These are phyloP conservation scores for Ophiostoma perfectum DNA, from an alignment of 2,329 filamentous ascomycete species.

Conservation along the genomic window DNA sequence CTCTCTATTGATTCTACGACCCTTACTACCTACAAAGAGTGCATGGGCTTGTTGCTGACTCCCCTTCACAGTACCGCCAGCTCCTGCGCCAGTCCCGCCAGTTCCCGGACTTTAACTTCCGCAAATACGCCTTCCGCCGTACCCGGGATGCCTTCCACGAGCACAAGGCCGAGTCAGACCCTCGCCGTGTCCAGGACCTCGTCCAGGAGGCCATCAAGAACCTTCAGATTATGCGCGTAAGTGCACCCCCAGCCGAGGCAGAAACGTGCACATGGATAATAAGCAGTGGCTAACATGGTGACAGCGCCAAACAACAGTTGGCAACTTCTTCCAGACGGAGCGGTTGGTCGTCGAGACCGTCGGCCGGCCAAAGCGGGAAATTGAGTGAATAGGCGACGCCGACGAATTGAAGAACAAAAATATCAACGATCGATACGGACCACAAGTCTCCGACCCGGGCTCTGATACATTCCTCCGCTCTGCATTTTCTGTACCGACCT, in stretches of 20 bases:
- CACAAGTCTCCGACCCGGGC: too few relatives aligned
- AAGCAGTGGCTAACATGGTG: slow-evolving; percentile 11
- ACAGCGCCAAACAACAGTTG: slow-evolving; percentile 84
- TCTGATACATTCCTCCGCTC: too few relatives aligned
- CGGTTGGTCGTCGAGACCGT: slow-evolving; percentile 73
- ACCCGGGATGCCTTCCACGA: slow-evolving; percentile 88
- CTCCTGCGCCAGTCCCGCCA: slow-evolving; percentile 79
- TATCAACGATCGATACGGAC: neutral
- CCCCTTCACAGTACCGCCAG: slow-evolving; percentile 69
- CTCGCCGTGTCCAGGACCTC: slow-evolving; percentile 74
- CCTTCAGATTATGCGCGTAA: slow-evolving; percentile 83
- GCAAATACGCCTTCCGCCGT: slow-evolving; percentile 88
- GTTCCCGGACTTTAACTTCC: slow-evolving; percentile 94
- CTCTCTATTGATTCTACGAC: too few relatives aligned
- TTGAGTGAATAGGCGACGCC: neutral
- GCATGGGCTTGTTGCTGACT: slow-evolving; percentile 10
- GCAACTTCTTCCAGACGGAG: slow-evolving; percentile 91
- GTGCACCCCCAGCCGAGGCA: neutral
- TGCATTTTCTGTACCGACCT: too few relatives aligned
- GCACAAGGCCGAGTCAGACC: slow-evolving; percentile 66
- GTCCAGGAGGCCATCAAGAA: slow-evolving; percentile 84
- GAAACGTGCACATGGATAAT: neutral
- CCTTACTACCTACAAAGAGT: slow-evolving; percentile 17
- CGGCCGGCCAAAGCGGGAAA: slow-evolving; percentile 9
- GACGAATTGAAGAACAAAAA: neutral